phyloP scores from a whole-genome alignment of 768 basidiomycete species.

The Auricularia sp. region DNA sequence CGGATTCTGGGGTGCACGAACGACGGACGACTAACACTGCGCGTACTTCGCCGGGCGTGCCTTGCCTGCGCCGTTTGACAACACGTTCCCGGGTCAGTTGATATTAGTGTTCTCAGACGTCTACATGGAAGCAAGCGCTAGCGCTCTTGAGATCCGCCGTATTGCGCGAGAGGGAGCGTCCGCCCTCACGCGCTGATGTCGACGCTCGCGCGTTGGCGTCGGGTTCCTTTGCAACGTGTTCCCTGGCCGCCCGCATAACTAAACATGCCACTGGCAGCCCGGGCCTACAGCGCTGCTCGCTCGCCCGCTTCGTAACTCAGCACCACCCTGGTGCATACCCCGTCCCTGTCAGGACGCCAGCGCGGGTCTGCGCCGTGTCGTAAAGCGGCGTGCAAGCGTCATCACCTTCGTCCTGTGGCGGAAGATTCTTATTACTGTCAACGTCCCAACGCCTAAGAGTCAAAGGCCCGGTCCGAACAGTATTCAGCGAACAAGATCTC shows the following conservation, averaged over 20 bases:
- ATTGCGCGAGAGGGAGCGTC: background rate
- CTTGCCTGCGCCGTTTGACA: too few species aligned
- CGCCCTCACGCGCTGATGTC: background rate
- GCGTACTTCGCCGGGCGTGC: too few species aligned
- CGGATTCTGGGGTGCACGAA: background rate
- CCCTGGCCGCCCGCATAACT: background rate
- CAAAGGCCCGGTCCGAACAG: background rate
- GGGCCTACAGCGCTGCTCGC: background rate
- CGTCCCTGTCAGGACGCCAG: background rate
- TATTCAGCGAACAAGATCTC: background rate
- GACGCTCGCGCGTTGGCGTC: background rate
- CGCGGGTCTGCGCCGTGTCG: background rate
- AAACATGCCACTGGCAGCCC: background rate
- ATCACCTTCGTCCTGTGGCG: background rate
- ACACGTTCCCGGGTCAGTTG: background rate
- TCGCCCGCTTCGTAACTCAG: background rate
- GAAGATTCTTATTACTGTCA: background rate
- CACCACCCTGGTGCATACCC: background rate
- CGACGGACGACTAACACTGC: too few species aligned
- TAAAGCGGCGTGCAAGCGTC: background rate
- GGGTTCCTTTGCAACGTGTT: background rate
- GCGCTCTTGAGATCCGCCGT: background rate
- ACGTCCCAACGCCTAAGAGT: background rate
- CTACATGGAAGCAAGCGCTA: background rate
- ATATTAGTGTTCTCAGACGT: background rate